These are phyloP conservation scores for Aspergillus ibericus DNA, from an alignment of 2,329 filamentous ascomycete genomes.

Conservation along the genomic window DNA sequence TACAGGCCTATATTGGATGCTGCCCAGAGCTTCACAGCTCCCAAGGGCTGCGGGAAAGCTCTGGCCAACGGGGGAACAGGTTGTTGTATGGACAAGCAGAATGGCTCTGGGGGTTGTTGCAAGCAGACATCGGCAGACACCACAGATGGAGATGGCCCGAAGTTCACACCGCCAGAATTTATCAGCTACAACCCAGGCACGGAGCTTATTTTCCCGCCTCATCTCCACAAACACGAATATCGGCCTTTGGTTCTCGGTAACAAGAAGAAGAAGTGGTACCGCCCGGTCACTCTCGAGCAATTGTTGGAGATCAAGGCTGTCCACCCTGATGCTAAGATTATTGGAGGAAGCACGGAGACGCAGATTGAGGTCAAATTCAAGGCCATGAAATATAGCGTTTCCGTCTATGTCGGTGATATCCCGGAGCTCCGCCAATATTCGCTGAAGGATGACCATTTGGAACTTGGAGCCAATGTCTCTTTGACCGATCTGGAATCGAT, in stretches of 20 bases:
- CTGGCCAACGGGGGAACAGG: conserved; percentile 60
- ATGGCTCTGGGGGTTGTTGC: conserved; percentile 64
- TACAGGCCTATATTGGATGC: conserved; percentile 93
- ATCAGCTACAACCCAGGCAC: conserved; percentile 94
- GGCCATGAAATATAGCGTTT: conserved; percentile 82
- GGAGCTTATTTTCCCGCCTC: conserved; percentile 89
- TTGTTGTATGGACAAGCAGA: conserved; percentile 71
- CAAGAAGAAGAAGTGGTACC: conserved; percentile 90
- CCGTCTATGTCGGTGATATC: conserved; percentile 92
- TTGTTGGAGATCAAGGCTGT: conserved; percentile 86
- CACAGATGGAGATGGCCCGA: conserved; percentile 44
- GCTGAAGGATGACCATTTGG: conserved; percentile 77
- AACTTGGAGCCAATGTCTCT: conserved; percentile 89
- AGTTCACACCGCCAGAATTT: conserved; percentile 83
- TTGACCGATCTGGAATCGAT: conserved; percentile 89
- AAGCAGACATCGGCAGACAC: conserved; percentile 55
- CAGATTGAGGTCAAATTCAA: conserved; percentile 99
- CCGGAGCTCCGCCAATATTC: conserved; percentile 79
- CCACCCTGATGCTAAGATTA: conserved; percentile 85
- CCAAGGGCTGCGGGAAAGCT: conserved; percentile 59
- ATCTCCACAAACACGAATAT: conserved; percentile 78
- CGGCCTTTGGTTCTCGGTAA: conserved; percentile 86
- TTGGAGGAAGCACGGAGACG: conserved; percentile 93
- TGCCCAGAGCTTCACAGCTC: conserved; percentile 72
- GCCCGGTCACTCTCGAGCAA: conserved; percentile 82